phyloP scores from a whole-genome alignment of 148 eudicot genomes.

The Chenopodium quinoa region DNA sequence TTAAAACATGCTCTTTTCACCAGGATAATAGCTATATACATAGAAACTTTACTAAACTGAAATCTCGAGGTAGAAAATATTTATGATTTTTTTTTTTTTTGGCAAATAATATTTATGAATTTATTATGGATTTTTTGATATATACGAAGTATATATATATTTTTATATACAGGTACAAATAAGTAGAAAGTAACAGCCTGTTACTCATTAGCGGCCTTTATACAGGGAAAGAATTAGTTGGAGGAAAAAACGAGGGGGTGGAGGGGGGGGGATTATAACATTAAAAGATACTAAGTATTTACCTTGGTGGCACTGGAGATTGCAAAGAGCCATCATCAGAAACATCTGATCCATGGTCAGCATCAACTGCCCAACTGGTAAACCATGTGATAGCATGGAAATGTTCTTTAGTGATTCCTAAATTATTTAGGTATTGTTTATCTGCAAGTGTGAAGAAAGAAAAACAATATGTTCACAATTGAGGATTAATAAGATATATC shows the following conservation, averaged over 20 bases:
- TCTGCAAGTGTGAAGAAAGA: conserved; percentile 41
- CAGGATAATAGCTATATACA: background rate
- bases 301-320: conserved; percentile 21
- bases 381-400: conserved; percentile 93
- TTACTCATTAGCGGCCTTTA: background rate
- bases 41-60: background rate
- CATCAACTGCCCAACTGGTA: conserved; percentile 99
- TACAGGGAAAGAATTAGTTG: background rate
- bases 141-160: too few relatives aligned
- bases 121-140: background rate
- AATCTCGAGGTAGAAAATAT: background rate
- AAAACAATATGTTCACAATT: background rate
- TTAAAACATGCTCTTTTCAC: background rate
- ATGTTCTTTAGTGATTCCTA: conserved; percentile 63
- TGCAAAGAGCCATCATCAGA: conserved; percentile 32
- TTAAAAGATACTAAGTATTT: background rate
- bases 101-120: background rate
- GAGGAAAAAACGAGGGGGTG: background rate
- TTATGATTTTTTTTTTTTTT: background rate
- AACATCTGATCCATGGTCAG: conserved; percentile 68
- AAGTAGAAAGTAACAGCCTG: background rate
- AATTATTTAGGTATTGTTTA: conserved; percentile 46
- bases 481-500: background rate
- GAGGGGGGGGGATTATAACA: background rate
- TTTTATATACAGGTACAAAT: background rate